Conservation (phyloP, 768 basidiomycete genomes). For the Pulveroboletus frians region DNA sequence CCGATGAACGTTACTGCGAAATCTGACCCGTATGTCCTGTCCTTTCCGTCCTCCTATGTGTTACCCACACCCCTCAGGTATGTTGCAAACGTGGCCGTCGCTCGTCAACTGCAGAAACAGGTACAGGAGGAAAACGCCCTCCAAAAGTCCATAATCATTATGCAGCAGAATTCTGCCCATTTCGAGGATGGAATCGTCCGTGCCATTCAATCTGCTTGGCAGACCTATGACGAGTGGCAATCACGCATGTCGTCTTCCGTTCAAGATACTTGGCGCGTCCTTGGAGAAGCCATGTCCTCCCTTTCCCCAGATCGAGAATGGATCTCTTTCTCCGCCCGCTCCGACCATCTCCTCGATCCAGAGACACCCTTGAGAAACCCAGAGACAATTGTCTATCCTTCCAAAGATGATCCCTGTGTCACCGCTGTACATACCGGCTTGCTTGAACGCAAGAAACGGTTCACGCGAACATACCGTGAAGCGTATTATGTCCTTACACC, state of each 20-base stretch:
- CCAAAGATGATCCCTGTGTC: conserved; percentile 85
- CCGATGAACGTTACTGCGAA: conserved; percentile 77
- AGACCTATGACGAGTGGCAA: conserved; percentile 93
- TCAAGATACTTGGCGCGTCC: conserved; percentile 66
- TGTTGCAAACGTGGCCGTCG: conserved; percentile 66
- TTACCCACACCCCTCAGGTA: conserved; percentile 36
- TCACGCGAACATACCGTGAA: conserved; percentile 81
- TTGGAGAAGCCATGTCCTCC: conserved; percentile 70
- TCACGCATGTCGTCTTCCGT: conserved; percentile 70
- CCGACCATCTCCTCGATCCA: conserved; percentile 93
- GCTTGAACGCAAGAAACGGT: conserved; percentile 93
- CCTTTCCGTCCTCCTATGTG: background rate
- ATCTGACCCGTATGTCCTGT: conserved; percentile 12
- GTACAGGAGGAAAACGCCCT: conserved; percentile 97
- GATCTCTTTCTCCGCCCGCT: conserved; percentile 90
- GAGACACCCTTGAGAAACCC: conserved; percentile 90
- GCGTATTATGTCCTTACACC: conserved; percentile 90
- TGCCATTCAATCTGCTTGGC: conserved; percentile 94
- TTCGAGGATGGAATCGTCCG: conserved; percentile 97
- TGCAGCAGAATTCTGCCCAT: conserved; percentile 95
- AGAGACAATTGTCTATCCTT: conserved; percentile 74
- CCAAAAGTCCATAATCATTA: conserved; percentile 96
- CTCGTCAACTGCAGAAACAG: conserved; percentile 81
- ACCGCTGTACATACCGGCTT: conserved; percentile 83
- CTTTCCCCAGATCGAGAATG: conserved; percentile 88